phyloP scores from a whole-genome alignment of 805 yeast species.

The Tetrapisispora arboricola region DNA sequence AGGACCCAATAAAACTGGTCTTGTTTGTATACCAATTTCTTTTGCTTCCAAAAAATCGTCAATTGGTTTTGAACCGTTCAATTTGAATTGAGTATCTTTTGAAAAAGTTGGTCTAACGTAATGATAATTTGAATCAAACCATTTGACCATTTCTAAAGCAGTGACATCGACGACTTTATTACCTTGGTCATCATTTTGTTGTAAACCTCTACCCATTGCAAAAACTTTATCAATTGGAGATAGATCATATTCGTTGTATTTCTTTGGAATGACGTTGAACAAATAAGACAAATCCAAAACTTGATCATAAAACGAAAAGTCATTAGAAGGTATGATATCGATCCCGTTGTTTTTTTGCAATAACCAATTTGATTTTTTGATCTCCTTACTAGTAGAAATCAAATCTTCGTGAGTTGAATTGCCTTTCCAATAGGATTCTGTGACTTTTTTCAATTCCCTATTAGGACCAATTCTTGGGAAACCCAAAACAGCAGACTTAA shows the following conservation, averaged over 20 bases:
- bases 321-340: constrained; percentile 93
- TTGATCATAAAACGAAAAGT: constrained; percentile 97
- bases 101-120: constrained; percentile 99
- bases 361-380: constrained; percentile 96
- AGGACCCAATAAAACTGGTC: constrained; percentile 97
- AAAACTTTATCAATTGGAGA: constrained; percentile 84
- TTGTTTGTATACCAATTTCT: constrained; percentile 88
- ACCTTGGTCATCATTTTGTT: constrained; percentile 80
- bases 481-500: constrained; percentile 94
- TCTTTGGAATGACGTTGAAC: constrained; percentile 93
- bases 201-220: constrained; percentile 99
- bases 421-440: constrained; percentile 98
- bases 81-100: constrained; percentile 88
- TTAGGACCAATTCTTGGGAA: constrained; percentile 99
- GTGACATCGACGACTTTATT: constrained; percentile 89
- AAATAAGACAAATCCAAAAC: constrained; percentile 84
- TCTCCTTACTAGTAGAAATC: constrained; percentile 84
- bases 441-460: constrained; percentile 97
- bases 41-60: constrained; percentile 97
- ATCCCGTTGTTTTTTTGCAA: constrained; percentile 96
- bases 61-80: constrained; percentile 92
- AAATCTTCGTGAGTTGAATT: constrained; percentile 81
- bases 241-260: constrained; percentile 87
- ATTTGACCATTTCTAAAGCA: constrained; percentile 98
- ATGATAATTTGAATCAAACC: constrained; percentile 99